A percentile compares a stretch with the other conserved stretches of the same genome.
Evolutionary conservation across 495 filamentous ascomycete genomes (phyloP).

Genomic region (Podospora pseudocomata): DNA sequence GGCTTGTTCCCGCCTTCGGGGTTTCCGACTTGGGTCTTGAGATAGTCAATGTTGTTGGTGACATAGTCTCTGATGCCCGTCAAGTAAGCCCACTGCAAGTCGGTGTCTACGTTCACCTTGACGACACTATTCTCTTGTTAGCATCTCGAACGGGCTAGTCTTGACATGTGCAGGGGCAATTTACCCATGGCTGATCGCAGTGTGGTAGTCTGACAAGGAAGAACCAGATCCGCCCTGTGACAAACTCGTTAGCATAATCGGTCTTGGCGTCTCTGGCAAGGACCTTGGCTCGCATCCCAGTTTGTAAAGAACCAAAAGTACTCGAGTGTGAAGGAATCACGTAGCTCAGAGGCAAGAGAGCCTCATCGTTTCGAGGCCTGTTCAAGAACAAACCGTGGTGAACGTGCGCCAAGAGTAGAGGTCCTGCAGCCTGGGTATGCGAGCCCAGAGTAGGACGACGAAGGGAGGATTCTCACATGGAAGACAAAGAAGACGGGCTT

Average conservation of each 20-base stretch:
- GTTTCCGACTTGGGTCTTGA: slow-evolving; percentile 82
- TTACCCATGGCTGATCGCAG: slow-evolving; percentile 63
- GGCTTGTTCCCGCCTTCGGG: slow-evolving; percentile 94
- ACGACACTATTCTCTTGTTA: slow-evolving; percentile 67
- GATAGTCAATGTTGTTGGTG: slow-evolving; percentile 90
- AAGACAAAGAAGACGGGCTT: slow-evolving; percentile 99
- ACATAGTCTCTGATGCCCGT: slow-evolving; percentile 65
- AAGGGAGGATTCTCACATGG: slow-evolving; percentile 47
- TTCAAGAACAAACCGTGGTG: no score
- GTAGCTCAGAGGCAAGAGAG: no score
- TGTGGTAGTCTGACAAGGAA: slow-evolving; percentile 77
- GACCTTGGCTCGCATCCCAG: no score
- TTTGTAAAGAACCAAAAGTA: no score
- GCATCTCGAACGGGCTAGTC: not conserved
- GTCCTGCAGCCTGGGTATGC: no score
- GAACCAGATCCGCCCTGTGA: slow-evolving; percentile 75
- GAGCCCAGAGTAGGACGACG: no score
- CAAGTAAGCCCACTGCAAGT: slow-evolving; percentile 83
- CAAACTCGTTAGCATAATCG: no score
- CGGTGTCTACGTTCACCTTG: slow-evolving; percentile 94
- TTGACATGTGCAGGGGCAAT: not conserved
- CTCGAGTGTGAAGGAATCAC: no score
- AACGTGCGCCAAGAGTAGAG: no score
- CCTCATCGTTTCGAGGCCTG: no score
- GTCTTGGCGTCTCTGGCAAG: no score